Evolutionary conservation across 345 rosid species (phyloP), one percentile per base, ranked within the genome.

Genomic region (Excoecaria agallocha): DNA sequence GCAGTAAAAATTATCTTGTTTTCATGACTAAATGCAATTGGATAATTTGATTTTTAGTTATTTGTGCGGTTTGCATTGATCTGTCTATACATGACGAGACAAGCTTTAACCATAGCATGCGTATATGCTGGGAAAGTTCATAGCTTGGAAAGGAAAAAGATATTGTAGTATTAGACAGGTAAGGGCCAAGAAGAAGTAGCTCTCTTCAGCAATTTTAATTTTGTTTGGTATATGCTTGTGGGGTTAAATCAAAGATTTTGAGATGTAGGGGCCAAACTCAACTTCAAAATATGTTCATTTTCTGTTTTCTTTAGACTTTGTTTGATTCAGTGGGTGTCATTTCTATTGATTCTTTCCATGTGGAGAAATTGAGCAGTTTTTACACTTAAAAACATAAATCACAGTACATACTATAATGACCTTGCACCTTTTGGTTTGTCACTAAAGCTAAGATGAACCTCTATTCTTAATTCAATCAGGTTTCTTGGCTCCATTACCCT

Each of bases 331-430:
- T 5, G 49, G 62, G 68, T 10, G 66, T 17, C 41, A 60, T 8
- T 17, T 68, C 10, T 30, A 15, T 38, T 41, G 69, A 69, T 76
- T 54, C 74, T 43, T 52, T 25, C 56, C 74, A 41, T 65, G 74
- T 60, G 69, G 79, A 51, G 43, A 16, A 69, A 62, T 63, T 38
- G 25, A 64, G 25, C 4, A 39, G 12, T 30, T 60, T 39, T 46
- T 66, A 39, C 15, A 41, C 60, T n/a, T 49, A 45, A 13, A 2
- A 30, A 25, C 25, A 35, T 54, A 50, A 5, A 58, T 75, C 57
- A 45, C 78, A 68, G 59, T 60, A 12, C 68, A 75, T 68, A 43
- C 68, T 38, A 75, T 60, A 16, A 35, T 30, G 74, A 69, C 74
- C 51, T 54, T 56, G 41, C 6, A 61, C 69, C 70, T 69, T 51